Evolutionary conservation across 148 eudicot genomes (phyloP).

Genomic region (Bassia scoparia): DNA sequence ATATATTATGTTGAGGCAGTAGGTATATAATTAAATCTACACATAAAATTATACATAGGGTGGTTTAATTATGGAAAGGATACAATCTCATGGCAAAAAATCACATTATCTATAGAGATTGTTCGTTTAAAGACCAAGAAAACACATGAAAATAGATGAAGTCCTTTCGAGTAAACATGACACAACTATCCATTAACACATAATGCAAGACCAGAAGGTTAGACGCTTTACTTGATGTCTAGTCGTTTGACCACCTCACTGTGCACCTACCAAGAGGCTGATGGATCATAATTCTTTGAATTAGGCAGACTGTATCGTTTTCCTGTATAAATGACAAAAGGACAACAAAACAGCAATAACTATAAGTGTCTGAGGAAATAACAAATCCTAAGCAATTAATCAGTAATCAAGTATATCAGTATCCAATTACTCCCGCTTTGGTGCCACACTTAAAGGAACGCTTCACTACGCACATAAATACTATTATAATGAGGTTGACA

Average conservation of each 20-base stretch:
- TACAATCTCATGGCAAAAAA: not conserved
- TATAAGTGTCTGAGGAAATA: no score
- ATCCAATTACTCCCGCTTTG: constrained; percentile 27
- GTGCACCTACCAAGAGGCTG: constrained; percentile 95
- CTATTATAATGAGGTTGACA: no score
- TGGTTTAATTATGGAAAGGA: not conserved
- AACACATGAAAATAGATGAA: not conserved
- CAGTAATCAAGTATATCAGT: not conserved
- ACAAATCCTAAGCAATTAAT: not conserved
- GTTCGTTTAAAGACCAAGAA: not conserved
- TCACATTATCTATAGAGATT: not conserved
- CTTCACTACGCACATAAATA: constrained; percentile 60
- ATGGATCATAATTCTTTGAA: constrained; percentile 98
- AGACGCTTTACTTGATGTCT: constrained; percentile 59
- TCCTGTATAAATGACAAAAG: constrained; percentile 49
- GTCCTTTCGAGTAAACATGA: not conserved
- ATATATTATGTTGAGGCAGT: not conserved
- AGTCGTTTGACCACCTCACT: constrained; percentile 84
- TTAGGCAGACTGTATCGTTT: constrained; percentile 92
- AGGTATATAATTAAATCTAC: not conserved
- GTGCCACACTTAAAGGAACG: constrained; percentile 64
- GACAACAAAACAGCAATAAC: no score
- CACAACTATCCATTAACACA: not conserved
- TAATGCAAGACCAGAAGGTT: not conserved
- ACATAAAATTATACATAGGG: not conserved